Evolutionary conservation across 345 rosid species (phyloP), one percentile per base, ranked within the genome.

Genomic region (Corchorus olitorius): DNA sequence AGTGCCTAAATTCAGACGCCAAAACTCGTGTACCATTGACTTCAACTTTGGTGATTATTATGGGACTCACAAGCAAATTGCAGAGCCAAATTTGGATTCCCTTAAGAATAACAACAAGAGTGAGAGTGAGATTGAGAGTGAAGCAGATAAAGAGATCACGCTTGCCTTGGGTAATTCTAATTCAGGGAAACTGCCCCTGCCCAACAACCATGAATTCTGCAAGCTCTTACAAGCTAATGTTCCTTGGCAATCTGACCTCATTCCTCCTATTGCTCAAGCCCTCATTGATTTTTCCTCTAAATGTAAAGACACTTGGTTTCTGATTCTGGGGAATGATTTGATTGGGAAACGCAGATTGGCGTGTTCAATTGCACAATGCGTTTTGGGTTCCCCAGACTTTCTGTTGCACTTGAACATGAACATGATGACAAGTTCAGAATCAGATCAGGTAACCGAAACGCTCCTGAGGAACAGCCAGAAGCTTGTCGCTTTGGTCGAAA

Each of bases 301-400:
- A 76, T n/a, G n/a, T n/a, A 80, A 78, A 35, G 92, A 82, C 22
- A 77, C 77, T 34, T 91, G 97, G 97, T 43, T 94, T 22, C 79
- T 92, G 75, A 55, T 94, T 76, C 82, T 84, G 20, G 98, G 98
- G 64, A 86, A 90, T 37, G 98, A 94, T 84, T 77, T 78, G 0
- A 43, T 86, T 2, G 97, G 94, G 5, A 94, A 92, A 79, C 86
- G 93, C 80, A 89, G 97, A 85, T 77, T 94, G 78, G 94, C 93
- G 16, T 84, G 80, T 70, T 86, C 91, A 8, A 83, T 90, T 72
- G 86, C 97, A 20, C 90, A 87, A 63, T 82, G 83, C 20, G 78
- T 92, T 68, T 80, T 80, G 2, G 93, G 92, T 4, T 89, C 93
- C 16, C 49, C 80, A 68, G 87, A 90, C 69, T 76, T 77, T 11